Base-by-base conservation (phyloP, 495 filamentous ascomycete genomes). In the Aspergillus leporis region DNA sequence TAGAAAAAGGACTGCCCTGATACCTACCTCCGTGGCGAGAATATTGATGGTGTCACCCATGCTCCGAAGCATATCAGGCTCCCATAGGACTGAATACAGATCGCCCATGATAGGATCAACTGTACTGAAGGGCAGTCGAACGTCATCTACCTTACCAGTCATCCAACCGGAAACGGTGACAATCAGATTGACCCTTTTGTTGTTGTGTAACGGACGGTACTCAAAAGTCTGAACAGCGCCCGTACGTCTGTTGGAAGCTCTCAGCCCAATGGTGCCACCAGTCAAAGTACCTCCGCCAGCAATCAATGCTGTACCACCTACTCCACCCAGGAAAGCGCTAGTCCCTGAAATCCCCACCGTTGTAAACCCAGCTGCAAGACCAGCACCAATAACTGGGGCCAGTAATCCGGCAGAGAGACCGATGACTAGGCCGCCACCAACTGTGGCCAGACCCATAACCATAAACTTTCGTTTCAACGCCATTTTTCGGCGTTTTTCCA, bases 41-140 rank as follows among this genome's bases (percentile, higher is more conserved):
- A 99, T 97, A 63, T 97, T 96, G 64, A 99, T 98, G 22, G 94
- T 99, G 55, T 92, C 88, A 80, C 94, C 94, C 90, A 97, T 98
- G 67, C 89, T 94, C 48, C 84, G 88, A 61, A 99, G 82, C 93
- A 99, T 96, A 63, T 99, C 94, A 4, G 94, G 95, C 72, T 99
- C 94, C 95, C 95, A 99, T 53, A 93, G 79, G 9, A 99, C 87
- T 0, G 95, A 98, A 74, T 98, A 99, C 21, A 99, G 84, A 75
- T 99, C 94, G 32, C 94, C 94, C 94, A 99, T 98, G 58, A 97
- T 85, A 0, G 94, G 92, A 71, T 98, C 93, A 4, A 99, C 87
- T 3, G 94, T 99, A 74, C 91, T 96, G 72, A 86, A 99, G 14
- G 94, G 94, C 59, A 99, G 70, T 56, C 94, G 89, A 40, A 98